Evolutionary conservation across 352 stramenopile species (phyloP).

Genomic region (Phytopythium mirpurense): DNA sequence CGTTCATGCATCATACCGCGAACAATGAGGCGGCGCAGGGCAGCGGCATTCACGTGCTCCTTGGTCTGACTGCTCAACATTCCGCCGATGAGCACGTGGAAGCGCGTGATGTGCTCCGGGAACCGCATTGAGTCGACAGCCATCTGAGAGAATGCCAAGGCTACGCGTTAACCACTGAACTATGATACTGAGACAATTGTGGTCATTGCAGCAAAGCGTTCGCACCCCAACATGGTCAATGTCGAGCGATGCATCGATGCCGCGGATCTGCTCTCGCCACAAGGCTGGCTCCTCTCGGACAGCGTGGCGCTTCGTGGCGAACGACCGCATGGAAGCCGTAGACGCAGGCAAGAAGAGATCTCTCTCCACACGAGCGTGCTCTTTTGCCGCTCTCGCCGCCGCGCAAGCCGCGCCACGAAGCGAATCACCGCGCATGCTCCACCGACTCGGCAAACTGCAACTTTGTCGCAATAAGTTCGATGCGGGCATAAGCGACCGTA

Average conservation of each 20-base stretch:
- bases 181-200: too few relatives aligned
- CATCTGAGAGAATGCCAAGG: constrained; percentile 13
- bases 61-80: constrained; percentile 98
- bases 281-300: constrained; percentile 23
- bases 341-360: constrained; percentile 8
- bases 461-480: constrained; percentile 1
- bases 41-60: constrained; percentile 86
- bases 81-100: constrained; percentile 92
- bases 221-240: constrained; percentile 60
- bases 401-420: not conserved
- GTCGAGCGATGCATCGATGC: constrained; percentile 62
- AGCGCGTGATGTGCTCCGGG: constrained; percentile 54
- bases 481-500: not conserved
- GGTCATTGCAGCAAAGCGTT: too few relatives aligned
- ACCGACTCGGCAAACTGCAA: constrained; percentile 16
- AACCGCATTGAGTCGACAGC: constrained; percentile 30
- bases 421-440: too few relatives aligned
- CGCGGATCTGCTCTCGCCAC: constrained; percentile 53
- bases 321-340: not conserved
- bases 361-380: constrained; percentile 14
- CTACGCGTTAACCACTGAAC: not conserved
- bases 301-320: constrained; percentile 10
- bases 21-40: constrained; percentile 55
- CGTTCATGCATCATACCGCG: constrained; percentile 41
- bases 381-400: constrained; percentile 15